These are phyloP conservation scores for Globisporangium perplexum DNA, from an alignment of 352 stramenopile genomes.

Conservation along the genomic window DNA sequence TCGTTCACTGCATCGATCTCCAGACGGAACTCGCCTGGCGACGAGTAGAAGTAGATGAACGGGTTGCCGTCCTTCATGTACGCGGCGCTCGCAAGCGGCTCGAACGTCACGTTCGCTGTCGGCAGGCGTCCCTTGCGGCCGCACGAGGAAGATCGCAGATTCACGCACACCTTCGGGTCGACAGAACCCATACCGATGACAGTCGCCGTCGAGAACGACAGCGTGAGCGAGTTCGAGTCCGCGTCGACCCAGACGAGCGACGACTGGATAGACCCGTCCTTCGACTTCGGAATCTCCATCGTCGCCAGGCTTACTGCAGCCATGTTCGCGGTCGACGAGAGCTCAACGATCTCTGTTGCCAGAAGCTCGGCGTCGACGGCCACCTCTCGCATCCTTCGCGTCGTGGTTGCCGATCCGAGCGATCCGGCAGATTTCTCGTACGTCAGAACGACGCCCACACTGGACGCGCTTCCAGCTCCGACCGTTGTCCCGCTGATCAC, in stretches of 20 bases:
- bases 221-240: constrained; percentile 51
- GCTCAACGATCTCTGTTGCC: constrained; percentile 11
- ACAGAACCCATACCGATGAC: constrained; percentile 56
- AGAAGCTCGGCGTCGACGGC: constrained; percentile 22
- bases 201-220: constrained; percentile 74
- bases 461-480: constrained; percentile 20
- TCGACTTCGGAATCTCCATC: constrained; percentile 43
- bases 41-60: constrained; percentile 62
- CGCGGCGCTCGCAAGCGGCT: constrained; percentile 23
- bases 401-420: constrained; percentile 28
- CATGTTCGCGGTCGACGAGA: constrained; percentile 20
- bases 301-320: constrained; percentile 50
- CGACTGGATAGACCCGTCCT: constrained; percentile 44
- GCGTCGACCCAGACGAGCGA: constrained; percentile 75
- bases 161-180: constrained; percentile 63
- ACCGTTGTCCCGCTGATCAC: constrained; percentile 46
- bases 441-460: constrained; percentile 43
- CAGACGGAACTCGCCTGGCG: constrained; percentile 45
- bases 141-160: constrained; percentile 52
- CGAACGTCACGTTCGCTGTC: constrained; percentile 46
- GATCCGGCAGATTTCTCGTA: constrained; percentile 43
- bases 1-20: constrained; percentile 43
- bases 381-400: constrained; percentile 38
- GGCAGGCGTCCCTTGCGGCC: constrained; percentile 37
- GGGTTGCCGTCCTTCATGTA: constrained; percentile 78